These are phyloP conservation scores for Verticillium longisporum DNA, from an alignment of 2,329 filamentous ascomycete genomes.

Conservation along the genomic window DNA sequence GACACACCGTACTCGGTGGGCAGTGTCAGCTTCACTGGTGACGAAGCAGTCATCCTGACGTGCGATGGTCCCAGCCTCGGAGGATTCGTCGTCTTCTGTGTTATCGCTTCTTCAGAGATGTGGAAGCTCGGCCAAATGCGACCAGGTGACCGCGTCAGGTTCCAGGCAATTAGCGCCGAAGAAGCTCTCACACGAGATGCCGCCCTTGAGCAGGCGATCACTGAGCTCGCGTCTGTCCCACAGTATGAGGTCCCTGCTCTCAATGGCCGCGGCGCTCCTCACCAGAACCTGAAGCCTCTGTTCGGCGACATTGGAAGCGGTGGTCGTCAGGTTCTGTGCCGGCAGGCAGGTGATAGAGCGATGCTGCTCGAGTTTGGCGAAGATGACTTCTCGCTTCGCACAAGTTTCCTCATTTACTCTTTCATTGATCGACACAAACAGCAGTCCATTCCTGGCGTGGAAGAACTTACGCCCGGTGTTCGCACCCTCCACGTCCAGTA, in stretches of 20 bases:
- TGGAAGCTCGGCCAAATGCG: conserved; percentile 34
- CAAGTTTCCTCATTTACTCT: conserved; percentile 24
- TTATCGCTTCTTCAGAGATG: conserved; percentile 28
- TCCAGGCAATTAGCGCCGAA: conserved; percentile 20
- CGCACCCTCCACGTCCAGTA: conserved; percentile 26
- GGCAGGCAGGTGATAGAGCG: conserved; percentile 24
- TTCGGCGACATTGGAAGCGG: conserved; percentile 11
- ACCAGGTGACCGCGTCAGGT: conserved; percentile 28
- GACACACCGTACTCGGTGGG: conserved; percentile 32
- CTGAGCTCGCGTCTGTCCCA: conserved; percentile 9
- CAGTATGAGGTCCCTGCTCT: neutral
- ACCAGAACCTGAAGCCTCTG: neutral
- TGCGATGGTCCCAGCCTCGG: conserved; percentile 33
- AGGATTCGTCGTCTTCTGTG: conserved; percentile 31
- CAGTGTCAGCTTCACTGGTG: conserved; percentile 34
- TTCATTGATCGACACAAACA: conserved; percentile 22
- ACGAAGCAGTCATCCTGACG: conserved; percentile 30
- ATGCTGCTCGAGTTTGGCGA: conserved; percentile 26
- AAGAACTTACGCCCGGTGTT: conserved; percentile 25
- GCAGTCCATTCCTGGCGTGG: conserved; percentile 18
- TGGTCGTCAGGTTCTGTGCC: conserved; percentile 14
- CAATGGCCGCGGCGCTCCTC: neutral
- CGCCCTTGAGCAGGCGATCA: conserved; percentile 15
- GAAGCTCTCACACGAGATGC: conserved; percentile 17
- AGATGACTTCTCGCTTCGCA: conserved; percentile 20